Evolutionary conservation across 2,329 filamentous ascomycete genomes (phyloP).

Genomic region (Ascochyta pisi): DNA sequence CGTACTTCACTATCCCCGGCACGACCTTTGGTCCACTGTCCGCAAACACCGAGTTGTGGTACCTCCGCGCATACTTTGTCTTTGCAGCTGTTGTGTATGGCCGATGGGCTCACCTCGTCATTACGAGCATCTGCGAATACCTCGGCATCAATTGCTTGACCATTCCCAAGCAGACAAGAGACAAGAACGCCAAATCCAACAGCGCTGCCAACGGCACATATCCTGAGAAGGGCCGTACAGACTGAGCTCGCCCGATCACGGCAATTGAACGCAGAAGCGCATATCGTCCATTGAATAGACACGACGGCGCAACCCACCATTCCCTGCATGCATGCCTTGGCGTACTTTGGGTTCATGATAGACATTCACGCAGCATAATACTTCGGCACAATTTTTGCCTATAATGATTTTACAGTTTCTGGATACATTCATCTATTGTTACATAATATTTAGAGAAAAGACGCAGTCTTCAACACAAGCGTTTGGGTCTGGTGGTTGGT

Average conservation of each 20-base stretch:
- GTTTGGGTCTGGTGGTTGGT: neutral
- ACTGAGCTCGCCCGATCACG: constrained; percentile 23
- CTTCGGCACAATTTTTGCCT: constrained; percentile 10
- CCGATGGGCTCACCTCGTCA: constrained; percentile 89
- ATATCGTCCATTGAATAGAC: neutral
- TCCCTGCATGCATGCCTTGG: constrained; percentile 11
- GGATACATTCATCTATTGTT: constrained; percentile 12
- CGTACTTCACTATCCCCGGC: constrained; percentile 61
- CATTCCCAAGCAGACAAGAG: constrained; percentile 59
- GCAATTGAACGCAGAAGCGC: neutral
- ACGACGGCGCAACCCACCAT: constrained; percentile 12
- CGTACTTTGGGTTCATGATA: constrained; percentile 14
- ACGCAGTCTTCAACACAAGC: neutral
- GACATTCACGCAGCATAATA: constrained; percentile 10
- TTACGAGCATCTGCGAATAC: constrained; percentile 88
- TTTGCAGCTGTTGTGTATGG: constrained; percentile 88
- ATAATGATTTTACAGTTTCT: constrained; percentile 9
- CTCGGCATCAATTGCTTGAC: constrained; percentile 94
- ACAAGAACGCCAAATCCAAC: constrained; percentile 38
- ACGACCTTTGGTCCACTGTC: constrained; percentile 66
- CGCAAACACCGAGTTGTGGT: constrained; percentile 73
- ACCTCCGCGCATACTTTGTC: constrained; percentile 82
- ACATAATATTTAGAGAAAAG: constrained; percentile 13
- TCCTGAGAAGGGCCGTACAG: constrained; percentile 42
- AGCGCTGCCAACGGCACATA: constrained; percentile 37